A percentile compares a stretch with the other conserved stretches of the same genome.
Evolutionary conservation across 371 early-diverging fungal genomes (phyloP).

Genomic region (Apophysomyces elegans): DNA sequence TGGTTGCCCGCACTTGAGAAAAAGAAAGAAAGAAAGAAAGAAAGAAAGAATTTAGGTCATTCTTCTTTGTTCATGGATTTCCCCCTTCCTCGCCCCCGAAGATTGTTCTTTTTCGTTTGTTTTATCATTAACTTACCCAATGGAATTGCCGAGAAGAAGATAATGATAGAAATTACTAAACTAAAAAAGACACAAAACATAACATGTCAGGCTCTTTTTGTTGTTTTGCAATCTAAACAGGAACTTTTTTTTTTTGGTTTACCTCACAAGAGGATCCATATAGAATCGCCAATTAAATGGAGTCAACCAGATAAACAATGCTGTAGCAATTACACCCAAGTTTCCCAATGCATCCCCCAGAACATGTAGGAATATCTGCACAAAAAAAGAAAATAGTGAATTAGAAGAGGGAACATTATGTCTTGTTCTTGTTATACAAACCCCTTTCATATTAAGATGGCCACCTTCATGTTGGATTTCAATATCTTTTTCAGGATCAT

Average conservation of each 20-base stretch:
- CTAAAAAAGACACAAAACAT: constrained; percentile 29
- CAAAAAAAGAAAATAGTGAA: neutral
- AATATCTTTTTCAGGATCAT: constrained; percentile 23
- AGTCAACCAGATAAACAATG: constrained; percentile 81
- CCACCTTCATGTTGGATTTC: constrained; percentile 34
- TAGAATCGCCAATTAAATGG: constrained; percentile 72
- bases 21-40: constrained; percentile 23
- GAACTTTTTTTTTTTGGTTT: constrained; percentile 20
- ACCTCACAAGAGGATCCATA: constrained; percentile 75
- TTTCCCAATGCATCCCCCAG: constrained; percentile 95
- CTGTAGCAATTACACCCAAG: constrained; percentile 87
- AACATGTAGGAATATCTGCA: constrained; percentile 87
- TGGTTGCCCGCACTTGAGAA: constrained; percentile 74
- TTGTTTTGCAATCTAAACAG: constrained; percentile 43
- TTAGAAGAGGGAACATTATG: neutral
- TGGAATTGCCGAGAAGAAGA: constrained; percentile 43
- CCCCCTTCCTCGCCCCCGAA: neutral
- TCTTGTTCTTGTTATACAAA: constrained; percentile 17
- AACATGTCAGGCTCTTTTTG: neutral
- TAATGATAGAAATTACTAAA: constrained; percentile 41
- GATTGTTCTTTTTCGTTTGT: too few relatives aligned
- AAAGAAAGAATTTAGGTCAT: constrained; percentile 8
- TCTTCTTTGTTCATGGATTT: neutral
- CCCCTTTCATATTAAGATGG: constrained; percentile 89
- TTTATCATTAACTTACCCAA: constrained; percentile 27